Evolutionary conservation across 805 yeast genomes (phyloP), one percentile per base, ranked within the genome.

Genomic region (Kazachstania bromeliacearum): DNA sequence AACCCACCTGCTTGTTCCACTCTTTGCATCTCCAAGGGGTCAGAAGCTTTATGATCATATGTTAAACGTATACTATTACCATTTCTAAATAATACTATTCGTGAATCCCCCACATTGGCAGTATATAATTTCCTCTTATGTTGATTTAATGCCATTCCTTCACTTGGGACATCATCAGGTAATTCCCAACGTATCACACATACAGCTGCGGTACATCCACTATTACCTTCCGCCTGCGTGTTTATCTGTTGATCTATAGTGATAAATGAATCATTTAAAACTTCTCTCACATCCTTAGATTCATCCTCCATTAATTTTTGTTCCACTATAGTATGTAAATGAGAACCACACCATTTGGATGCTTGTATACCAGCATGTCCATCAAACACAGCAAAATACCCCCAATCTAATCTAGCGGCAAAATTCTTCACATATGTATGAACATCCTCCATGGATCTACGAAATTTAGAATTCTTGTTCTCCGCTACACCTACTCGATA

Each of bases 311-410:
- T 53, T 15, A 85, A 68, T 36, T 68, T 71, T 36, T 70, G 70
- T 46, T 79, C 85, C 30, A 83, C 55, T 21, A 81, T 60, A 17
- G 76, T 64, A 55, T 89, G 96, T 39, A 89, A 59, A 49, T 82
- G 77, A 43, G 84, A 77, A 0, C 96, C 94, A 63, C 96, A 87
- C 94, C 95, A 88, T 50, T 89, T 75, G 2, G 98, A 94, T 7
- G 94, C 80, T 46, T 77, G 85, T 37, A 77, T 77, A 16, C 98
- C 98, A 2, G 97, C 97, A 62, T 89, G 98, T 8, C 98, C 98
- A 60, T 89, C 98, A 60, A 87, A 89, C 1, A 89, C 71, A 13
- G 94, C 97, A 70, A 89, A 87, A 55, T 84, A 89, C 2, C 96
- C 97, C 81, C 95, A 82, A 56, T 87, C 96, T 21, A 81, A 64